Percentiles rank a stretch among this genome's conserved stretches.
phyloP scores from a whole-genome alignment of 306 rosid species.

The Hippophae gyantsensis region DNA sequence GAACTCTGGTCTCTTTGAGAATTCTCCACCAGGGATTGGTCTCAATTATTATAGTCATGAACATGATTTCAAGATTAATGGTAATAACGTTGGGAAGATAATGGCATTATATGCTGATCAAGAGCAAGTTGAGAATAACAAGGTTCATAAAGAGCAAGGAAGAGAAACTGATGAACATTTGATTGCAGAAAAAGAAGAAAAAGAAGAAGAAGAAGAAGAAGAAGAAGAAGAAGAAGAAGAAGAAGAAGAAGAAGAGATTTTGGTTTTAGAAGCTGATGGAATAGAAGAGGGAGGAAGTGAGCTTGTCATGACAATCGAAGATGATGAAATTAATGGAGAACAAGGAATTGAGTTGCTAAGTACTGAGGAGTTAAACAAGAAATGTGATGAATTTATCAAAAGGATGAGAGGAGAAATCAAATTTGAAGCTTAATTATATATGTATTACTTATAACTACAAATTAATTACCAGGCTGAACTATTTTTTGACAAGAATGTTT shows the following conservation, averaged over 20 bases:
- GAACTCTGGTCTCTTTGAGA: conserved; percentile 30
- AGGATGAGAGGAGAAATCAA: conserved; percentile 49
- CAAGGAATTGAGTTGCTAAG: conserved; percentile 16
- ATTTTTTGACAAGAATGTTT: no score
- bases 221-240: background rate
- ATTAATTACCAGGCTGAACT: no score
- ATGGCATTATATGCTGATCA: background rate
- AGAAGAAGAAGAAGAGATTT: background rate
- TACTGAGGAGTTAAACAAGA: conserved; percentile 61
- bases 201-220: conserved; percentile 1
- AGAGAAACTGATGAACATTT: background rate
- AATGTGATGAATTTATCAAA: conserved; percentile 70
- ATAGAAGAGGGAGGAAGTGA: conserved; percentile 6
- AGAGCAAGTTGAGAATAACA: conserved; percentile 1
- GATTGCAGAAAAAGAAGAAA: conserved; percentile 8
- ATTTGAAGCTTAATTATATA: conserved; percentile 19
- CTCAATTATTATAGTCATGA: background rate
- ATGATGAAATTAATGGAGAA: conserved; percentile 16
- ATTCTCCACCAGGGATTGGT: conserved; percentile 14
- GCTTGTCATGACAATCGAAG: conserved; percentile 4
- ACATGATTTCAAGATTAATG: background rate
- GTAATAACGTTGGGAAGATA: background rate
- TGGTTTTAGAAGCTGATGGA: conserved; percentile 4
- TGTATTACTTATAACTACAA: no score
- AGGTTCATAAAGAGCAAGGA: background rate